Conservation (phyloP, 2,329 filamentous ascomycete species). For the Fusarium torulosum region DNA sequence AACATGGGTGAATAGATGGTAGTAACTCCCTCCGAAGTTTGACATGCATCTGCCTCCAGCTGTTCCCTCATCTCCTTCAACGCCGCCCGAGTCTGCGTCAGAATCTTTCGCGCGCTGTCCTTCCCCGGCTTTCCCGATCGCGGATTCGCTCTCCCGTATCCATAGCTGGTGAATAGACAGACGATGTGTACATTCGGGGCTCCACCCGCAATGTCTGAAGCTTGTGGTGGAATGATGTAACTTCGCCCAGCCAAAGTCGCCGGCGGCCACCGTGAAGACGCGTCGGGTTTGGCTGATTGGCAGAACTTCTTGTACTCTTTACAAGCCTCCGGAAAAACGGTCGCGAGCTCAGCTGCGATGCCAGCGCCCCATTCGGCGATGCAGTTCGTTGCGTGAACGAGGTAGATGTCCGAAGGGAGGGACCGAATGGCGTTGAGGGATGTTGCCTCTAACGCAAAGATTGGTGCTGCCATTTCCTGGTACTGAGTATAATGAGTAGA, state of each 20-base stretch:
- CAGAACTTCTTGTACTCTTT: constrained; percentile 46
- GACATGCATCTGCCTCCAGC: background rate
- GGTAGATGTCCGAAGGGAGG: constrained; percentile 33
- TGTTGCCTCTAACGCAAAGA: constrained; percentile 26
- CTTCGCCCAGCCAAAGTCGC: constrained; percentile 45
- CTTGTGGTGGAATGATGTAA: constrained; percentile 49
- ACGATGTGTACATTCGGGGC: constrained; percentile 39
- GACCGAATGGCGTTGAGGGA: constrained; percentile 33
- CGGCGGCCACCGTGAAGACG: constrained; percentile 30
- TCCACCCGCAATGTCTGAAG: constrained; percentile 36
- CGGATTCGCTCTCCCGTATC: constrained; percentile 30
- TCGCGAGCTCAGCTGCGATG: constrained; percentile 47
- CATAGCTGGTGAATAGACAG: constrained; percentile 40
- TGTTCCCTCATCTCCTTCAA: constrained; percentile 24
- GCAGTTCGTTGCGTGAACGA: constrained; percentile 52
- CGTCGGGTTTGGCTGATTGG: constrained; percentile 27
- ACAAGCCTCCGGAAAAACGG: constrained; percentile 46
- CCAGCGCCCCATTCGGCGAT: constrained; percentile 50
- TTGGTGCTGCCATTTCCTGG: constrained; percentile 16
- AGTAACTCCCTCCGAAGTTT: accelerated
- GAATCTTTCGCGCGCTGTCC: constrained; percentile 22
- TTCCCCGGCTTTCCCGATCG: constrained; percentile 34
- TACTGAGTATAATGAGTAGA: background rate
- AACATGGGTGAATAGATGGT: constrained; percentile 41
- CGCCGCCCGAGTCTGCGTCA: constrained; percentile 33